These are phyloP conservation scores for Tetrahymena thermophila DNA, from an alignment of 73 alveolate genomes.

Conservation along the genomic window DNA sequence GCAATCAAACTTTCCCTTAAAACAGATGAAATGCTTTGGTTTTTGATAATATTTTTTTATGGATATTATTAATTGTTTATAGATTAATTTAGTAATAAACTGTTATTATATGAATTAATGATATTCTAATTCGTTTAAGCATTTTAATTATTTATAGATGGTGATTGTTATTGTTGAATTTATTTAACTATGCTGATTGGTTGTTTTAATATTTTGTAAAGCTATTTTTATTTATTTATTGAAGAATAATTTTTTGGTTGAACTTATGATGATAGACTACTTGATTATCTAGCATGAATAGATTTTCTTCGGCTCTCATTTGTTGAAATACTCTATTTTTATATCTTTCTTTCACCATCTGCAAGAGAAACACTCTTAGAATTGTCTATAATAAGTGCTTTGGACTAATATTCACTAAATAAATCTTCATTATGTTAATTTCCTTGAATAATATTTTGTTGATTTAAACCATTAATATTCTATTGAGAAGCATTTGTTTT, in stretches of 20 bases:
- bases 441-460: not conserved
- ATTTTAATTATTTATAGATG: not conserved
- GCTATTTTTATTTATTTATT: not conserved
- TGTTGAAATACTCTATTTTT: not conserved
- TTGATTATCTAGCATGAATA: not conserved
- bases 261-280: not conserved
- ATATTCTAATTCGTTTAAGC: too few relatives aligned
- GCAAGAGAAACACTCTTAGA: not conserved
- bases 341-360: not conserved
- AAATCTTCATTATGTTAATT: not conserved
- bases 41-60: not conserved
- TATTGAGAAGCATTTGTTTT: not conserved
- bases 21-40: not conserved
- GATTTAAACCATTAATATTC: not conserved
- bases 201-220: not conserved
- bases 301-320: not conserved
- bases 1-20: not conserved
- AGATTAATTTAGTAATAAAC: not conserved
- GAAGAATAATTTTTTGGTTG: not conserved
- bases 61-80: not conserved
- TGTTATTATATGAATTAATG: not conserved
- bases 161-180: not conserved
- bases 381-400: not conserved
- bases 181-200: not conserved
- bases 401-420: not conserved